Base-by-base conservation (phyloP, 2,329 filamentous ascomycete genomes). In the Endoconidiophora laricicola region DNA sequence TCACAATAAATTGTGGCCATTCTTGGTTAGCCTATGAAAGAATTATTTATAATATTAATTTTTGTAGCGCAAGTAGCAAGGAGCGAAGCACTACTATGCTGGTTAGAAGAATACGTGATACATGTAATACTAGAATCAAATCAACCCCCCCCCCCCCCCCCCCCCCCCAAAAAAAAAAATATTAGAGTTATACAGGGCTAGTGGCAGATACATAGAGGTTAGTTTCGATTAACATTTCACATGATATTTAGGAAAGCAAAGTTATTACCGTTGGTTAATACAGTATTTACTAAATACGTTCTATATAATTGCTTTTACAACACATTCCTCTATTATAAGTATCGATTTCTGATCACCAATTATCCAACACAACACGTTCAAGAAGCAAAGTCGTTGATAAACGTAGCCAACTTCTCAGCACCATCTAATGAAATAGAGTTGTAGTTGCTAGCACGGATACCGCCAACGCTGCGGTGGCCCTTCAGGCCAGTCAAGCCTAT, bases 371-470 rank as follows among this genome's bases (percentile, higher is more conserved):
- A 14, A 10, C 20, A 18, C 12, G 4, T 49, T n/a, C 42, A 54
- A 18, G 46, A 26, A 20, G 74, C 73, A 61, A 78, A 79, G 0
- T 63, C 60, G 9, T 66, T 59, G 48, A 87, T 71, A 55, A 83
- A 86, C 24, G 66, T 64, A 44, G 74, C 79, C 43, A 88, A 69
- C 63, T 81, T 81, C 64, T 83, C 69, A 0, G 78, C 80, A 0
- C 76, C 80, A 39, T 76, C 73, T 0, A 81, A 60, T 0, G 82
- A 65, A 40, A 95, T 80, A 2, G 85, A 83, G 66, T 94, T 95
- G 68, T 95, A 96, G 62, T 91, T 94, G 64, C 77, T 83, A 18
- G 81, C 82, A 12, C 90, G 76, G 54, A 95, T 88, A 24, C 88
- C 88, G 14, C 86, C 85, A 2, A 96, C 81, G 53, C 76, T 83